Percentiles rank a stretch among this genome's conserved stretches.
phyloP scores from a whole-genome alignment of 805 yeast genomes.

The Pichia phayaonensis region DNA sequence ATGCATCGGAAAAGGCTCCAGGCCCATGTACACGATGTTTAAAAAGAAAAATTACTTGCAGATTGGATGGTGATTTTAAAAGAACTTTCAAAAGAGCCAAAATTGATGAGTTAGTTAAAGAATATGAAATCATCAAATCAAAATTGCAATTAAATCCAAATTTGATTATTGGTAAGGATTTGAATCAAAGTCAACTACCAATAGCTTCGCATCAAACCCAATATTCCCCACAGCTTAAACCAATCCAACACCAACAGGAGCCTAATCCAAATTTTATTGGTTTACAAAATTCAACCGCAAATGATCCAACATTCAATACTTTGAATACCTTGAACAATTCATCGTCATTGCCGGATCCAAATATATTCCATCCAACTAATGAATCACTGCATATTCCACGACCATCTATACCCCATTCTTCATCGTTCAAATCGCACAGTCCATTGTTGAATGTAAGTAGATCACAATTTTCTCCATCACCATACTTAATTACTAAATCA shows the following conservation, averaged over 20 bases:
- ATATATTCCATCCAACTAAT: neutral
- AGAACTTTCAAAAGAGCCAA: conserved; percentile 85
- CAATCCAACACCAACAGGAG: neutral
- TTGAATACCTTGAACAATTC: neutral
- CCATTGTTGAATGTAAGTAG: neutral
- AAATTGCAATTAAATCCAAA: conserved; percentile 8
- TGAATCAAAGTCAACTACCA: neutral
- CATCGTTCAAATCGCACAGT: neutral
- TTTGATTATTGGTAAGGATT: neutral
- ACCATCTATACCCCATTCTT: neutral
- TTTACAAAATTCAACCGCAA: neutral
- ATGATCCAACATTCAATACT: neutral
- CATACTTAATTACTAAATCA: neutral
- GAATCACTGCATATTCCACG: neutral
- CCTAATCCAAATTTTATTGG: neutral
- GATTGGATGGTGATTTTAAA: conserved; percentile 72
- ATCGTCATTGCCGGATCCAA: conserved; percentile 7
- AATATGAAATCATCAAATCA: conserved; percentile 55
- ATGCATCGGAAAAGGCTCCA: conserved; percentile 71
- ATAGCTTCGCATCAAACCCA: neutral
- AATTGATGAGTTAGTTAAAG: conserved; percentile 74
- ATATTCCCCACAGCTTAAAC: neutral
- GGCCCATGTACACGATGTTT: conserved; percentile 76
- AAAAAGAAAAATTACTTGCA: conserved; percentile 63
- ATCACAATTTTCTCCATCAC: neutral